These are phyloP conservation scores for Caulochytrium protostelioides DNA, from an alignment of 371 early-diverging fungal species.

Conservation along the genomic window DNA sequence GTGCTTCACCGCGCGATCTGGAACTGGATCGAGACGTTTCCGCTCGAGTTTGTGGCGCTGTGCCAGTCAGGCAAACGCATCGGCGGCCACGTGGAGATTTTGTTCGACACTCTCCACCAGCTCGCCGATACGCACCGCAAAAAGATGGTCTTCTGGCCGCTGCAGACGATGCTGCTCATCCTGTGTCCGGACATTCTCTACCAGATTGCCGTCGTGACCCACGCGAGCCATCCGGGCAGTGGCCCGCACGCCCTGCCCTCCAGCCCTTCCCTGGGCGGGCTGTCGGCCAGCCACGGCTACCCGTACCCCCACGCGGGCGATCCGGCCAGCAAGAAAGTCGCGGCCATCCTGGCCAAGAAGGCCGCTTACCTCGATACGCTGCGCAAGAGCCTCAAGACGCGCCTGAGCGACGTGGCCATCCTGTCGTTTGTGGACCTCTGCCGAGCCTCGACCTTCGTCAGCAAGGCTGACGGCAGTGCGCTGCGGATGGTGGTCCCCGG, in stretches of 20 bases:
- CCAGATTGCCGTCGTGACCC: constrained; percentile 7
- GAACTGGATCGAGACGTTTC: constrained; percentile 72
- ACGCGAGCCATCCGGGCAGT: too few species aligned
- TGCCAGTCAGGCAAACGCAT: constrained; percentile 45
- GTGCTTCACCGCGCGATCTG: constrained; percentile 54
- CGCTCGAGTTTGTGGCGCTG: constrained; percentile 46
- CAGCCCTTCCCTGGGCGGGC: too few species aligned
- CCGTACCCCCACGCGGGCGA: neutral
- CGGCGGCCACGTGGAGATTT: constrained; percentile 49
- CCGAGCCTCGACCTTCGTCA: constrained; percentile 48
- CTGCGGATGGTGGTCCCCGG: constrained; percentile 44
- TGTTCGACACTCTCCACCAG: constrained; percentile 50
- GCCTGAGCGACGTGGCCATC: constrained; percentile 47
- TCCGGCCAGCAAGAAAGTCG: constrained; percentile 1
- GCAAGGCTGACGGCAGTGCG: constrained; percentile 36
- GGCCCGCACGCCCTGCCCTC: too few species aligned
- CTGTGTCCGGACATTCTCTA: constrained; percentile 55
- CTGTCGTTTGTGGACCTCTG: constrained; percentile 61
- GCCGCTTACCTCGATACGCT: constrained; percentile 42
- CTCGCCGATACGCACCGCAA: constrained; percentile 45
- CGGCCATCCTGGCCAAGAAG: constrained; percentile 15
- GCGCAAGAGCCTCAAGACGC: constrained; percentile 19
- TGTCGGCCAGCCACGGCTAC: neutral
- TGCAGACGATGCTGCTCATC: constrained; percentile 53
- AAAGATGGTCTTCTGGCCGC: constrained; percentile 55